phyloP scores from a whole-genome alignment of 345 rosid genomes.

The Euphorbia peplus region DNA sequence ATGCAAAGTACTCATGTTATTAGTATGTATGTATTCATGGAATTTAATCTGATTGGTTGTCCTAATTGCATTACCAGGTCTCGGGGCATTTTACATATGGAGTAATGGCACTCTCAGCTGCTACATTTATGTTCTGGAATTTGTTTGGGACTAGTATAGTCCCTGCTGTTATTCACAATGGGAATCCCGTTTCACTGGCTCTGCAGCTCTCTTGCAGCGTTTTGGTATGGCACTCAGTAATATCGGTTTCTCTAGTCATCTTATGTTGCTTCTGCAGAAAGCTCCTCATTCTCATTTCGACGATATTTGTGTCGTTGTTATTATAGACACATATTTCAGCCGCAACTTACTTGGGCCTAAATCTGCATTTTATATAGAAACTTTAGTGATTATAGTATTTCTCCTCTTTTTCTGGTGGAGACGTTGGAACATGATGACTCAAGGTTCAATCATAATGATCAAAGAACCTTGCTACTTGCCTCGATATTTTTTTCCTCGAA shows the following conservation, averaged over 20 bases:
- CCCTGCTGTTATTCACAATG: conserved; percentile 59
- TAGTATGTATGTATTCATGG: not conserved
- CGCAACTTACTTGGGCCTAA: not conserved
- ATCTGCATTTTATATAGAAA: not conserved
- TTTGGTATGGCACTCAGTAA: conserved; percentile 50
- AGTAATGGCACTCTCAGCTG: conserved; percentile 92
- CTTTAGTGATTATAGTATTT: not conserved
- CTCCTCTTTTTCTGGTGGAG: not conserved
- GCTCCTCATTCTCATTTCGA: not conserved
- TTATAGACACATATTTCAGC: not conserved
- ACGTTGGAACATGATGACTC: not conserved
- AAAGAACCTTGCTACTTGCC: not conserved
- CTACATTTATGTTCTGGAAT: conserved; percentile 92
- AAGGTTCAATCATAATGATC: not conserved
- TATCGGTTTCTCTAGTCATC: not conserved
- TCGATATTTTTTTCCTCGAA: not conserved
- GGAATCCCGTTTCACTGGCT: conserved; percentile 77
- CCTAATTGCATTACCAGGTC: conserved; percentile 45
- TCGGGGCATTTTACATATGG: conserved; percentile 97
- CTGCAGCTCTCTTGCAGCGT: conserved; percentile 96
- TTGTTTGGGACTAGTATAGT: conserved; percentile 61
- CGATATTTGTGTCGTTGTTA: not conserved
- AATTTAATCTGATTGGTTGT: conserved; percentile 7
- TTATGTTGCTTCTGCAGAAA: not conserved
- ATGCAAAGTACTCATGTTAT: not conserved